These are phyloP conservation scores for Xylaria arbuscula DNA, from an alignment of 2,329 filamentous ascomycete species.

Conservation along the genomic window DNA sequence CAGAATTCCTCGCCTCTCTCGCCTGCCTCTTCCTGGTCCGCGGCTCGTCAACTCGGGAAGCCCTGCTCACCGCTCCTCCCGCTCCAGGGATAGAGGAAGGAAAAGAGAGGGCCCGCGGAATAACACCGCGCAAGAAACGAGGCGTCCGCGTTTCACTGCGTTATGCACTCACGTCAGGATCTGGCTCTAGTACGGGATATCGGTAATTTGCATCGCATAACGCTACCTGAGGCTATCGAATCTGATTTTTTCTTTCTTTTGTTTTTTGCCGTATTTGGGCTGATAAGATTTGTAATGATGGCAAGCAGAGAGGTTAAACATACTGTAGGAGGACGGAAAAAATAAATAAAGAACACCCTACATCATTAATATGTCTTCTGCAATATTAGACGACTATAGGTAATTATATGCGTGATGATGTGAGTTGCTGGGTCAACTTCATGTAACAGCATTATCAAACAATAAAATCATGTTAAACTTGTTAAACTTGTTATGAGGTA, in stretches of 20 bases:
- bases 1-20: neutral
- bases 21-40: slow-evolving; percentile 6
- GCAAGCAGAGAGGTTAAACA: neutral
- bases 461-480: neutral
- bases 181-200: slow-evolving; percentile 6
- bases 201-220: slow-evolving; percentile 9
- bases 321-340: neutral
- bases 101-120: neutral
- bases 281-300: neutral
- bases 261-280: slow-evolving; percentile 19
- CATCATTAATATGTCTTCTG: slow-evolving; percentile 19
- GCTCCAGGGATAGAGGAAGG: neutral
- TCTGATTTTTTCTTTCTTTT: neutral
- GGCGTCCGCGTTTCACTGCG: slow-evolving; percentile 31
- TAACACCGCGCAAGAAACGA: neutral
- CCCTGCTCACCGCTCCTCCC: slow-evolving; percentile 25
- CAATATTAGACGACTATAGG: neutral
- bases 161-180: slow-evolving; percentile 21
- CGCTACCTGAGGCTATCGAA: slow-evolving; percentile 26
- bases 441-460: neutral
- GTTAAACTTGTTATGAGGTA: neutral
- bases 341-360: neutral
- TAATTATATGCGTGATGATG: neutral
- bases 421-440: neutral
- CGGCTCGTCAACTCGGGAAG: slow-evolving; percentile 8